Conservation (phyloP, 1,139 yeast species). For the Kurtzmaniella quercitrusa region DNA sequence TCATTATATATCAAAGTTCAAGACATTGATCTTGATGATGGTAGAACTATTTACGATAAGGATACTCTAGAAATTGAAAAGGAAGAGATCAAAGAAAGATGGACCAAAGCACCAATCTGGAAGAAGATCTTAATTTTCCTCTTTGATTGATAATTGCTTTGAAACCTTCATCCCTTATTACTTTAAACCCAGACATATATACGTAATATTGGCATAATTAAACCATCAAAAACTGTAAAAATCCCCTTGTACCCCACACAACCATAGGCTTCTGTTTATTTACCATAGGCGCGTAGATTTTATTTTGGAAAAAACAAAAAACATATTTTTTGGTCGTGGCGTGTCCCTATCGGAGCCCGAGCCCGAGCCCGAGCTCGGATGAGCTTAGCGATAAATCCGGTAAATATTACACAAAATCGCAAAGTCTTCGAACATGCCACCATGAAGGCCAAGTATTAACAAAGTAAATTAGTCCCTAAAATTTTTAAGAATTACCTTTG, state of each 20-base stretch:
- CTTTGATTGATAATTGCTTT: slow-evolving; percentile 12
- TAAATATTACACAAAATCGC: slow-evolving; percentile 5
- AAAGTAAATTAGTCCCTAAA: neutral
- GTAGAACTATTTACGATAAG: slow-evolving; percentile 21
- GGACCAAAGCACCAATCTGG: slow-evolving; percentile 19
- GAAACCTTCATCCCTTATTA: no score
- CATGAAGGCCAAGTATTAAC: neutral
- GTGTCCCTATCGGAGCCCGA: neutral
- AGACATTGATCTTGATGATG: slow-evolving; percentile 22
- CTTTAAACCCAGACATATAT: no score
- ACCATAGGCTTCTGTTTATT: neutral
- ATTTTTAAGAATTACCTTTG: neutral
- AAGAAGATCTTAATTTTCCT: slow-evolving; percentile 14
- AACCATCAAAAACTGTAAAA: neutral
- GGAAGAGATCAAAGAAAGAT: slow-evolving; percentile 18
- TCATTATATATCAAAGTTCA: slow-evolving; percentile 16
- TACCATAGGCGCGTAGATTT: neutral
- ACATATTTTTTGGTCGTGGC: no score
- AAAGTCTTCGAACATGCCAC: neutral
- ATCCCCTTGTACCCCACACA: neutral
- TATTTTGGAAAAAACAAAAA: no score
- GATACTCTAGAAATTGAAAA: slow-evolving; percentile 22
- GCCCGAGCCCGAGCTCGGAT: slow-evolving; percentile 2
- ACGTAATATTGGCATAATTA: neutral
- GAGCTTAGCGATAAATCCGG: slow-evolving; percentile 6